Conservation (phyloP, 352 stramenopile species). For the Globisporangium heterothallicum region DNA sequence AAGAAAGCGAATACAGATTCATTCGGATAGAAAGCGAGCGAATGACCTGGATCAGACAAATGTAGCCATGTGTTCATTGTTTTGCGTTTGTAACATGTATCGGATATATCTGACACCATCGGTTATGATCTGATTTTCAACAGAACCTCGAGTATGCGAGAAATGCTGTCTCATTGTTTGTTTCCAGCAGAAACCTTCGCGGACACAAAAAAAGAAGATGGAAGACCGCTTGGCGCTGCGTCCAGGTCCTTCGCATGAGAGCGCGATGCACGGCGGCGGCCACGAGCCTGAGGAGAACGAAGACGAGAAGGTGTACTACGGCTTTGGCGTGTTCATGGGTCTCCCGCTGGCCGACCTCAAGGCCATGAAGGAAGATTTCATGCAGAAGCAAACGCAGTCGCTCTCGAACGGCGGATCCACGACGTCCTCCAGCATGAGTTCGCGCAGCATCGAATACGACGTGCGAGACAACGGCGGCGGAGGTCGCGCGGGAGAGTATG, state of each 20-base stretch:
- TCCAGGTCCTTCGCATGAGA: not conserved
- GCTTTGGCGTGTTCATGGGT: conserved; percentile 86
- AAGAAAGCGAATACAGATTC: too few relatives aligned
- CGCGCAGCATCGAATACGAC: conserved; percentile 1
- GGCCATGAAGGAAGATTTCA: conserved; percentile 76
- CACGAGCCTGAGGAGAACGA: conserved; percentile 50
- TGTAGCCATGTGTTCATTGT: too few relatives aligned
- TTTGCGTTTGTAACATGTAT: too few relatives aligned
- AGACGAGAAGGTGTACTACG: conserved; percentile 86
- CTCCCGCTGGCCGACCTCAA: conserved; percentile 79
- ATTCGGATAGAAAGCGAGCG: too few relatives aligned
- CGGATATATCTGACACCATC: too few relatives aligned
- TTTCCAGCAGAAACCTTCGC: not conserved
- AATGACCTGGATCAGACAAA: too few relatives aligned
- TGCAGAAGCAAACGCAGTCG: conserved; percentile 50
- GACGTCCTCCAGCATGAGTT: not conserved
- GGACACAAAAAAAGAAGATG: not conserved
- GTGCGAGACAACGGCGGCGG: conserved; percentile 2
- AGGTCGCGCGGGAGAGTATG: not conserved
- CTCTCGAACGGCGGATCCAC: conserved; percentile 10
- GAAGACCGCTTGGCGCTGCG: conserved; percentile 15
- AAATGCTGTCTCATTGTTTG: not conserved
- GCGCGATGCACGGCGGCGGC: not conserved
- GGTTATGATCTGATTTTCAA: too few relatives aligned
- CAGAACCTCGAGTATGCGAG: too few relatives aligned